Percentiles rank a stretch among this genome's conserved stretches.
These are phyloP conservation scores for Ramularia collo-cygni DNA, from an alignment of 2,329 filamentous ascomycete species.

Conservation along the genomic window DNA sequence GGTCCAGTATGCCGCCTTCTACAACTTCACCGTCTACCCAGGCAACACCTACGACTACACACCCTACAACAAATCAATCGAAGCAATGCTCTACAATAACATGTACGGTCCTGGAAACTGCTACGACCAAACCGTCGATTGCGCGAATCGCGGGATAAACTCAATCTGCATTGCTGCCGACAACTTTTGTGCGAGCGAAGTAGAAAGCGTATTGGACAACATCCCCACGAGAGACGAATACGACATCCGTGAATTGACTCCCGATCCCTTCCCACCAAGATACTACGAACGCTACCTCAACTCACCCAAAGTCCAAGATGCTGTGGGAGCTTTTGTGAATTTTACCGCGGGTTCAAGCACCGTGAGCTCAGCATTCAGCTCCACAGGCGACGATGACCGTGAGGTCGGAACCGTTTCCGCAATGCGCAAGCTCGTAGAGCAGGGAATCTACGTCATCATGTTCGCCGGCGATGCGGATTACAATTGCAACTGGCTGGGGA, in stretches of 20 bases:
- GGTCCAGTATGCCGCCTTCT: conserved; percentile 51
- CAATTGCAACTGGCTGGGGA: conserved; percentile 43
- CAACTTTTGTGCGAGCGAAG: conserved; percentile 48
- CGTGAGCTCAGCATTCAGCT: conserved; percentile 40
- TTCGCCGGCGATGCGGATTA: conserved; percentile 46
- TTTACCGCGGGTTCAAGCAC: conserved; percentile 43
- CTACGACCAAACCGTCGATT: conserved; percentile 50
- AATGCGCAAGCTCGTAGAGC: conserved; percentile 33
- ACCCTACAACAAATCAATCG: conserved; percentile 45
- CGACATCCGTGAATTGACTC: conserved; percentile 50
- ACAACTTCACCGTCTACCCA: conserved; percentile 51
- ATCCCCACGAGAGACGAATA: conserved; percentile 51
- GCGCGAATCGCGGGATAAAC: conserved; percentile 46
- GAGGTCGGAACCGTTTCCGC: conserved; percentile 38
- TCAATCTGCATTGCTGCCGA: conserved; percentile 49
- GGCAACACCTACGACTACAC: conserved; percentile 52
- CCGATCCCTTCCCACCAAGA: conserved; percentile 52
- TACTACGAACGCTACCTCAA: conserved; percentile 56
- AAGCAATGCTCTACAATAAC: conserved; percentile 51
- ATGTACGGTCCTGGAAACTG: conserved; percentile 57
- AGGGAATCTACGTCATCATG: conserved; percentile 37
- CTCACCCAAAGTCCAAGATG: conserved; percentile 45
- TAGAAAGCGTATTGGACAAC: conserved; percentile 48
- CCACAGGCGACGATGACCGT: conserved; percentile 46
- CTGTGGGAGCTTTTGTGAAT: conserved; percentile 55